Evolutionary conservation across 768 basidiomycete species (phyloP).

Genomic region (Trametes cingulata): DNA sequence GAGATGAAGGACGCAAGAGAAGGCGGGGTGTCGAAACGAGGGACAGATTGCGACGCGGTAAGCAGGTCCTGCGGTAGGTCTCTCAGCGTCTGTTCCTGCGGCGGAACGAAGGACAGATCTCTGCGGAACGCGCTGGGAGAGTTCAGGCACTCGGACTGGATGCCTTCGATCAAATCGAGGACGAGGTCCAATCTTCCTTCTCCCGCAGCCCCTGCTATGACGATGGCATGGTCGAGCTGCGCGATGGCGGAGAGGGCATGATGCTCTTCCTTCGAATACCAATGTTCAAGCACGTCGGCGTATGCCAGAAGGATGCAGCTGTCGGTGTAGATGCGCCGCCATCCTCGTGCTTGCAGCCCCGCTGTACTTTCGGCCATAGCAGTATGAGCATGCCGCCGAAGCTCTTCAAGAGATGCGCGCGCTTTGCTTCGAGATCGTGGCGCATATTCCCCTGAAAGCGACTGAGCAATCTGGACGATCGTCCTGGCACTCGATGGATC

Average conservation of each 20-base stretch:
- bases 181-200: conserved; percentile 59
- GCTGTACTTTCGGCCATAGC: conserved; percentile 46
- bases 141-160: conserved; percentile 50
- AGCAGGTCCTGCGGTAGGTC: neutral
- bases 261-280: conserved; percentile 15
- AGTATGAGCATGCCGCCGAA: conserved; percentile 51
- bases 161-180: conserved; percentile 55
- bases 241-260: conserved; percentile 49
- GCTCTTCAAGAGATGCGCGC: conserved; percentile 34
- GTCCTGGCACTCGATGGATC: neutral
- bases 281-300: conserved; percentile 29
- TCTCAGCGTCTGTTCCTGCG: neutral
- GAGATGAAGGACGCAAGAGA: conserved; percentile 53
- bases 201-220: conserved; percentile 80
- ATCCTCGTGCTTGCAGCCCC: conserved; percentile 41
- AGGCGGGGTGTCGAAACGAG: conserved; percentile 48
- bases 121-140: neutral
- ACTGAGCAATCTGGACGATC: neutral
- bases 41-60: conserved; percentile 33
- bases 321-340: conserved; percentile 79
- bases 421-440: neutral
- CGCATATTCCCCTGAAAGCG: neutral
- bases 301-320: conserved; percentile 61
- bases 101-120: neutral
- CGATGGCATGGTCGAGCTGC: conserved; percentile 75